Evolutionary conservation across 2,329 filamentous ascomycete species (phyloP).

Genomic region (Aspergillus versicolor): DNA sequence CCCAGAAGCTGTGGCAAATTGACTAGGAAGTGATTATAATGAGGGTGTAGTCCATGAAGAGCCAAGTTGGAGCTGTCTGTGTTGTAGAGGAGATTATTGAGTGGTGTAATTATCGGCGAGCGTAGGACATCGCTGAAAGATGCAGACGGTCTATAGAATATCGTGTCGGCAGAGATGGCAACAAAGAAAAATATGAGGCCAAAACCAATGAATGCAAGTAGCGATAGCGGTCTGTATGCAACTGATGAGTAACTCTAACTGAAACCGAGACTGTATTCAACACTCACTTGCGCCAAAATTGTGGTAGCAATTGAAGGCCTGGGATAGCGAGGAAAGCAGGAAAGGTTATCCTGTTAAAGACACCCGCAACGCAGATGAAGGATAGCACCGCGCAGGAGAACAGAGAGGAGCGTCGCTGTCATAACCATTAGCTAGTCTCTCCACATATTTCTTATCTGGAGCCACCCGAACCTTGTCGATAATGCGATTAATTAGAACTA

Average conservation of each 20-base stretch:
- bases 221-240: conserved; percentile 52
- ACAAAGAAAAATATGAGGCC: conserved; percentile 67
- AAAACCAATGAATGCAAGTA: conserved; percentile 64
- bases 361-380: conserved; percentile 76
- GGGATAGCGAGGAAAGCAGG: conserved; percentile 89
- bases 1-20: conserved; percentile 73
- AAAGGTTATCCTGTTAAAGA: conserved; percentile 97
- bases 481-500: conserved; percentile 88
- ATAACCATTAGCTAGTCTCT: conserved; percentile 14
- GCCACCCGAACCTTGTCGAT: conserved; percentile 62
- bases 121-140: conserved; percentile 44
- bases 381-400: conserved; percentile 76
- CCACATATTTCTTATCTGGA: background rate
- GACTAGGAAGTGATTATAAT: conserved; percentile 71
- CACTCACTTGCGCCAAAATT: conserved; percentile 78
- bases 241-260: conserved; percentile 10
- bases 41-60: conserved; percentile 73
- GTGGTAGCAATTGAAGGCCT: conserved; percentile 76
- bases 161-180: conserved; percentile 79
- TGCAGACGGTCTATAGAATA: conserved; percentile 63
- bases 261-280: background rate
- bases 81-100: conserved; percentile 79
- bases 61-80: conserved; percentile 68
- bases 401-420: conserved; percentile 70
- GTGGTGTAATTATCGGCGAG: conserved; percentile 69